Evolutionary conservation across 768 basidiomycete genomes (phyloP).

Genomic region (Auriscalpium vulgare): DNA sequence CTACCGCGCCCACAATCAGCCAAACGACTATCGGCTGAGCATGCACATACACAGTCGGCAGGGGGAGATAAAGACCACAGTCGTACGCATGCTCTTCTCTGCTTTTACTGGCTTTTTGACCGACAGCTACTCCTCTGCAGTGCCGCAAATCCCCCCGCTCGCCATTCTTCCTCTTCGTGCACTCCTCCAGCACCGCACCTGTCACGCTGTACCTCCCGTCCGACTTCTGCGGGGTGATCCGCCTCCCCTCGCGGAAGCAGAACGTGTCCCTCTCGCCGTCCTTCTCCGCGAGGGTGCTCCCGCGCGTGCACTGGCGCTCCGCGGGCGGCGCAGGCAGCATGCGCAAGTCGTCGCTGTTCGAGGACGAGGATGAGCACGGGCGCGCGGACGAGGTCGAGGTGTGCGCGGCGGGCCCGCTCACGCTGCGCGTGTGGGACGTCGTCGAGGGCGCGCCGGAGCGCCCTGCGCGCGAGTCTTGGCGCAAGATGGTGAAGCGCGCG

Average conservation of each 20-base stretch:
- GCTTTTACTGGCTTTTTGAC: neutral
- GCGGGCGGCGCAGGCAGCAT: neutral
- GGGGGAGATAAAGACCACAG: constrained; percentile 57
- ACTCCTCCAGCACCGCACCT: constrained; percentile 47
- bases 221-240: constrained; percentile 67
- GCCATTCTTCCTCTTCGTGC: constrained; percentile 43
- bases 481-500: constrained; percentile 39
- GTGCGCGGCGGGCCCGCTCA: constrained; percentile 49
- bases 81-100: constrained; percentile 41
- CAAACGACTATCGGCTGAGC: constrained; percentile 61
- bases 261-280: constrained; percentile 51
- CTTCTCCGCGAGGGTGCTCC: constrained; percentile 58
- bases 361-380: constrained; percentile 18
- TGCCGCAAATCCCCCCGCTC: constrained; percentile 24
- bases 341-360: constrained; percentile 17
- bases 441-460: constrained; percentile 58
- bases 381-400: constrained; percentile 52
- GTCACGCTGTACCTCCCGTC: constrained; percentile 74
- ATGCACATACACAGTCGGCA: constrained; percentile 53
- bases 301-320: constrained; percentile 19
- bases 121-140: constrained; percentile 5
- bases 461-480: constrained; percentile 47
- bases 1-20: constrained; percentile 69
- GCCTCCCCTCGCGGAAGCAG: constrained; percentile 39
- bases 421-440: constrained; percentile 77